These are phyloP conservation scores for Thuidium tamariscinum DNA, from an alignment of 225 moss, liverwort and hornwort species.

Conservation along the genomic window DNA sequence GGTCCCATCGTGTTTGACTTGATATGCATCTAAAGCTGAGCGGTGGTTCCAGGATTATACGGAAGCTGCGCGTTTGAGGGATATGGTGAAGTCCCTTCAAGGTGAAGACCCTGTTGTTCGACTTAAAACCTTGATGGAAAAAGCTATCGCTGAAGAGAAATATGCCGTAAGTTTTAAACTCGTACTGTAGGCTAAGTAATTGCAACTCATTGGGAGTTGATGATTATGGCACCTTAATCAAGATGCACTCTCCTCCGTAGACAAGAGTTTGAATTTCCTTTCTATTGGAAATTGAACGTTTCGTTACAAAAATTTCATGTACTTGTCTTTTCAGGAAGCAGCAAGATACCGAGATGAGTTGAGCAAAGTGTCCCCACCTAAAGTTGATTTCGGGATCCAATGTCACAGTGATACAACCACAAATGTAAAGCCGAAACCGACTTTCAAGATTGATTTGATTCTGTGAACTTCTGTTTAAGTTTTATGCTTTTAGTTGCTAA, in stretches of 20 bases:
- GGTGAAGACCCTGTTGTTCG: slow-evolving; percentile 47
- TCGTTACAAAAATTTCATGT: background rate
- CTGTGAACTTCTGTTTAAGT: background rate
- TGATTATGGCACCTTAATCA: background rate
- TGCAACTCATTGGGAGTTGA: background rate
- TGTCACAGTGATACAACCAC: slow-evolving; percentile 47
- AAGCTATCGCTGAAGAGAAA: slow-evolving; percentile 35
- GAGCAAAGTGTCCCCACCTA: slow-evolving; percentile 19
- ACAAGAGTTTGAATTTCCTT: background rate
- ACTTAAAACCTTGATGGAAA: slow-evolving; percentile 32
- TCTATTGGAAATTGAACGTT: background rate
- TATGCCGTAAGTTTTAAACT: slow-evolving; percentile 10
- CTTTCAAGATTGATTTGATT: background rate
- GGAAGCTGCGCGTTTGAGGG: slow-evolving; percentile 50
- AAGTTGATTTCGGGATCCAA: slow-evolving; percentile 20
- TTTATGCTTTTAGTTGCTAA: background rate
- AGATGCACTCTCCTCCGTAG: background rate
- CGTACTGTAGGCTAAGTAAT: background rate
- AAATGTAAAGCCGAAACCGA: background rate
- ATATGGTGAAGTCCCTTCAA: slow-evolving; percentile 44
- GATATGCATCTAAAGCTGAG: background rate
- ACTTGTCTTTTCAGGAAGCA: slow-evolving; percentile 25
- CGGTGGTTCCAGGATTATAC: slow-evolving; percentile 28
- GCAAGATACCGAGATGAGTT: slow-evolving; percentile 34
- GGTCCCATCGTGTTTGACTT: background rate